Percentiles rank a stretch among this genome's conserved stretches.
Conservation (phyloP, 1,139 yeast species). For the Zygosaccharomyces sapae region DNA sequence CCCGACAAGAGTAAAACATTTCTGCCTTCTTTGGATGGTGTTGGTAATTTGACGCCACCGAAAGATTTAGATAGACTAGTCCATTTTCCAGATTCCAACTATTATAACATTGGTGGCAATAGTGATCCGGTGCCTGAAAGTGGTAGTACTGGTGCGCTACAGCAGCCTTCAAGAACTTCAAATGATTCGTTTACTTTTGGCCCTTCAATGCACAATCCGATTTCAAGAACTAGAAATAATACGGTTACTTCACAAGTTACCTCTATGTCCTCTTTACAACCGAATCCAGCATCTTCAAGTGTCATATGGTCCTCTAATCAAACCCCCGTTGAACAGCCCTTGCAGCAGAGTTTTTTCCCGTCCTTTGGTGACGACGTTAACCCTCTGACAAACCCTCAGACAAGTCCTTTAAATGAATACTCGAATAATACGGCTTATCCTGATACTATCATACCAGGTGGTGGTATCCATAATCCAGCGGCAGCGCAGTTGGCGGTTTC, state of each 20-base stretch:
- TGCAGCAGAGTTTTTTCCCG: slow-evolving; percentile 13
- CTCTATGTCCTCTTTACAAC: slow-evolving; percentile 30
- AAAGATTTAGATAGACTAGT: slow-evolving; percentile 26
- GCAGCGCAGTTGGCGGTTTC: slow-evolving; percentile 7
- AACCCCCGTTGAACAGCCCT: slow-evolving; percentile 10
- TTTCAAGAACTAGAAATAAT: slow-evolving; percentile 34
- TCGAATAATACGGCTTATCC: slow-evolving; percentile 20
- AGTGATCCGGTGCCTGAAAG: too few relatives aligned
- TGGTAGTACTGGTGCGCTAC: neutral
- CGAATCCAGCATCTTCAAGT: slow-evolving; percentile 23
- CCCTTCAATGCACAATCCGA: slow-evolving; percentile 18
- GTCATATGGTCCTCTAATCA: slow-evolving; percentile 28
- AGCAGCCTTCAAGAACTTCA: slow-evolving; percentile 29
- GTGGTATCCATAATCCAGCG: neutral
- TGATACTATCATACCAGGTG: slow-evolving; percentile 13
- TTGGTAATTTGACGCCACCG: slow-evolving; percentile 15
- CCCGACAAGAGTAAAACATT: slow-evolving; percentile 19
- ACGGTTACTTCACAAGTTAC: slow-evolving; percentile 36
- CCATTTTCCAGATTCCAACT: slow-evolving; percentile 30
- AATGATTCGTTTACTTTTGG: slow-evolving; percentile 30
- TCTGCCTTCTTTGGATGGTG: slow-evolving; percentile 26
- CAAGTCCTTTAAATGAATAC: slow-evolving; percentile 24
- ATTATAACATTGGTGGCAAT: slow-evolving; percentile 8
- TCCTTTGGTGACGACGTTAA: slow-evolving; percentile 13
- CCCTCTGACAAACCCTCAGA: slow-evolving; percentile 11